phyloP scores from a whole-genome alignment of 345 rosid genomes.

The Acer yangbiense region DNA sequence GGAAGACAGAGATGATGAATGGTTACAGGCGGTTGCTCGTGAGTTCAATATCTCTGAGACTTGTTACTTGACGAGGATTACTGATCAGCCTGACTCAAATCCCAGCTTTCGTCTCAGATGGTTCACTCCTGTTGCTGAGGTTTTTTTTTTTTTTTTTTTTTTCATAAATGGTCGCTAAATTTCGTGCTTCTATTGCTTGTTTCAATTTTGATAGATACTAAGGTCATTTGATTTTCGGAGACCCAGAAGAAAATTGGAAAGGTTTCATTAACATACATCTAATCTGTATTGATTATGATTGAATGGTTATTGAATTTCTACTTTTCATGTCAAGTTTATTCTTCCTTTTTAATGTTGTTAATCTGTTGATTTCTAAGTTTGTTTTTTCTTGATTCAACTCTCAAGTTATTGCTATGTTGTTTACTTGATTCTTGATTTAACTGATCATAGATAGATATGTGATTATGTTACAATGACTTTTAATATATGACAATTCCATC shows the following conservation, averaged over 20 bases:
- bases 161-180: neutral
- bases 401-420: too few relatives aligned
- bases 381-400: too few relatives aligned
- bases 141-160: constrained; percentile 15
- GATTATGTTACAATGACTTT: neutral
- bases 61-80: constrained; percentile 42
- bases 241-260: neutral
- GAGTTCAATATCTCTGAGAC: constrained; percentile 65
- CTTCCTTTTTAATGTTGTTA: neutral
- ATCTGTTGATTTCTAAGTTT: too few relatives aligned
- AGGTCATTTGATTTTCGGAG: neutral
- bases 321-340: neutral
- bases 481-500: neutral
- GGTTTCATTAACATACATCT: too few relatives aligned
- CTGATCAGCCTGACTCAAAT: constrained; percentile 14
- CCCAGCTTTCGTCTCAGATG: constrained; percentile 63
- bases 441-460: too few relatives aligned
- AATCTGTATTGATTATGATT: neutral
- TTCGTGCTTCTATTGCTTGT: neutral
- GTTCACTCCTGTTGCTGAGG: constrained; percentile 66
- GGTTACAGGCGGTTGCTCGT: constrained; percentile 62
- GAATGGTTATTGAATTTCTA: too few relatives aligned
- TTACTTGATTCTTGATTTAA: too few relatives aligned
- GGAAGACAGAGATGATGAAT: constrained; percentile 60
- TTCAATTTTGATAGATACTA: neutral